Evolutionary conservation across 2,329 filamentous ascomycete species (phyloP).

Genomic region (Trichoderma koningii): DNA sequence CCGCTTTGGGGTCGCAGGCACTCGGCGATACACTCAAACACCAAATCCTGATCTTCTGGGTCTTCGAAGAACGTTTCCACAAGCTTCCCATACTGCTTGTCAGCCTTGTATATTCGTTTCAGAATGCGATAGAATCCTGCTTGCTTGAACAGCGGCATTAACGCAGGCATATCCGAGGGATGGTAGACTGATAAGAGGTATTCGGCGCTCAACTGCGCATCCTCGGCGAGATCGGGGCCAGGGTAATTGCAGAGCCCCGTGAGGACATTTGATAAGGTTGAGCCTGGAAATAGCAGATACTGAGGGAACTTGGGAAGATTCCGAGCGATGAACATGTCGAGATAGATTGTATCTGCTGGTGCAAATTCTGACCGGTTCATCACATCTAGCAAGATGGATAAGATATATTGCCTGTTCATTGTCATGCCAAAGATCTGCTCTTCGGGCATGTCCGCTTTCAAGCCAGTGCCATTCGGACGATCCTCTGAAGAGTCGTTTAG

Average conservation of each 20-base stretch:
- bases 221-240: constrained; percentile 76
- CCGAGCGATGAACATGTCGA: constrained; percentile 97
- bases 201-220: constrained; percentile 95
- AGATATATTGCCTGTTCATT: constrained; percentile 88
- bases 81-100: constrained; percentile 77
- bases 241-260: constrained; percentile 83
- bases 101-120: constrained; percentile 80
- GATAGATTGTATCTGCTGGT: constrained; percentile 81
- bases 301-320: constrained; percentile 97
- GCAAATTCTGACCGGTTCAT: constrained; percentile 80
- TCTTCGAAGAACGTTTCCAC: constrained; percentile 85
- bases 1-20: constrained; percentile 67
- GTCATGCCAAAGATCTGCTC: constrained; percentile 69
- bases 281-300: constrained; percentile 87
- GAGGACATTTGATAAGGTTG: constrained; percentile 78
- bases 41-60: constrained; percentile 67
- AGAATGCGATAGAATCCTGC: constrained; percentile 89
- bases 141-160: constrained; percentile 76
- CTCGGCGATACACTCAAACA: constrained; percentile 79
- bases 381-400: constrained; percentile 86
- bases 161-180: constrained; percentile 73
- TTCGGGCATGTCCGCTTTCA: constrained; percentile 56
- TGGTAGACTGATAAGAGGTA: constrained; percentile 93
- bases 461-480: constrained; percentile 53
- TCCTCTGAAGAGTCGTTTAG: constrained; percentile 77